phyloP scores from a whole-genome alignment of 306 rosid genomes.

The Alnus rubra region DNA sequence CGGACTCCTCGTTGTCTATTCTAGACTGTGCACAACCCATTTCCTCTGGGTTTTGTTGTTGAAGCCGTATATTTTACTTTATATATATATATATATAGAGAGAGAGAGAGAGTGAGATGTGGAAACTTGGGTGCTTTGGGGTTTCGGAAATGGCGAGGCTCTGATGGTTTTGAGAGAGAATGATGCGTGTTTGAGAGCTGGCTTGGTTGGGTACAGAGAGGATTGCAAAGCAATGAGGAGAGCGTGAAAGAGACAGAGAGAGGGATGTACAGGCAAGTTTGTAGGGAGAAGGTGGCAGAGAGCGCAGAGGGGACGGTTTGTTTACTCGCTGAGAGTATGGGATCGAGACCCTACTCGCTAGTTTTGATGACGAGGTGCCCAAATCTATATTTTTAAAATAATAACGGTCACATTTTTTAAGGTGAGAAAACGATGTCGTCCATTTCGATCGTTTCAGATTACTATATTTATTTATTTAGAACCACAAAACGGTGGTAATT shows the following conservation, averaged over 20 bases:
- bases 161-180: constrained; percentile 11
- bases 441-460: background rate
- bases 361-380: constrained; percentile 23
- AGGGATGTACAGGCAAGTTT: constrained; percentile 7
- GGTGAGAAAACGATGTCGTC: constrained; percentile 29
- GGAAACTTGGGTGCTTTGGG: background rate
- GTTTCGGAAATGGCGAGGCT: background rate
- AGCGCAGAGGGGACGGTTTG: constrained; percentile 16
- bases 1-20: constrained; percentile 87
- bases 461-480: background rate
- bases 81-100: too few relatives aligned
- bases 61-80: background rate
- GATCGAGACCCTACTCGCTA: constrained; percentile 26
- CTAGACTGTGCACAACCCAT: constrained; percentile 92
- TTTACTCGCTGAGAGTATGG: constrained; percentile 35
- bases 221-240: background rate
- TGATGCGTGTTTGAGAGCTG: background rate
- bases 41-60: background rate
- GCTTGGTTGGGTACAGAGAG: background rate
- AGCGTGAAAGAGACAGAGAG: constrained; percentile 12
- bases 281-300: constrained; percentile 7
- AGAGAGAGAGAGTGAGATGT: background rate
- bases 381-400: constrained; percentile 31
- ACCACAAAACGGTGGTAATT: background rate
- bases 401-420: constrained; percentile 66